A percentile compares a stretch with the other conserved stretches of the same genome.
These are phyloP conservation scores for Suhomyces guaymorum DNA, from an alignment of 1,139 yeast species.

Conservation along the genomic window DNA sequence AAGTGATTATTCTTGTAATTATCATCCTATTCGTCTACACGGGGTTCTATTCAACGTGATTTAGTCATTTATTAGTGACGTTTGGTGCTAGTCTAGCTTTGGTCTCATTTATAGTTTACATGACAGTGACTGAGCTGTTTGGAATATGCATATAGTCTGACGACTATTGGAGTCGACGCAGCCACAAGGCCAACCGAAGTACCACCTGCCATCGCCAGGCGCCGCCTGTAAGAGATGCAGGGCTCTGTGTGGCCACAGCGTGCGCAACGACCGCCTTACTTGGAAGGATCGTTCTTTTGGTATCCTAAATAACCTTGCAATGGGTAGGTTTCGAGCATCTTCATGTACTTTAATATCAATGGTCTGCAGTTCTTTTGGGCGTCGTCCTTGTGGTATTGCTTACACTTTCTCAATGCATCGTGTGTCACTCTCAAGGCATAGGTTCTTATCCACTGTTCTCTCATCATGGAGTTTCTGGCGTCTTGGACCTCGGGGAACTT, in stretches of 20 bases:
- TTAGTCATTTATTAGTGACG: constrained; percentile 6
- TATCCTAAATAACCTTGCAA: constrained; percentile 76
- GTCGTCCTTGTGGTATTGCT: constrained; percentile 74
- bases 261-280: too few relatives aligned
- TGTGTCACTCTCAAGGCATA: constrained; percentile 69
- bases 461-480: constrained; percentile 75
- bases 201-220: constrained; percentile 2
- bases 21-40: too few relatives aligned
- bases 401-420: constrained; percentile 73
- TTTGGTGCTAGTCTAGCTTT: not conserved
- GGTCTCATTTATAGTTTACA: constrained; percentile 6
- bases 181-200: constrained; percentile 4
- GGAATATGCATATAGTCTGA: constrained; percentile 11
- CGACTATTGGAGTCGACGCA: constrained; percentile 4
- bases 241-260: not conserved
- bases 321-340: constrained; percentile 68
- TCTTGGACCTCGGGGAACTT: constrained; percentile 62
- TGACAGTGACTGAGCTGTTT: constrained; percentile 5
- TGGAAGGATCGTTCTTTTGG: constrained; percentile 83
- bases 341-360: constrained; percentile 72
- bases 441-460: constrained; percentile 79
- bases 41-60: too few relatives aligned
- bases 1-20: too few relatives aligned
- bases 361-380: constrained; percentile 67
- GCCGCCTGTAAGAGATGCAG: constrained; percentile 3